phyloP scores from a whole-genome alignment of 768 basidiomycete species.

The Pholiota microspora region DNA sequence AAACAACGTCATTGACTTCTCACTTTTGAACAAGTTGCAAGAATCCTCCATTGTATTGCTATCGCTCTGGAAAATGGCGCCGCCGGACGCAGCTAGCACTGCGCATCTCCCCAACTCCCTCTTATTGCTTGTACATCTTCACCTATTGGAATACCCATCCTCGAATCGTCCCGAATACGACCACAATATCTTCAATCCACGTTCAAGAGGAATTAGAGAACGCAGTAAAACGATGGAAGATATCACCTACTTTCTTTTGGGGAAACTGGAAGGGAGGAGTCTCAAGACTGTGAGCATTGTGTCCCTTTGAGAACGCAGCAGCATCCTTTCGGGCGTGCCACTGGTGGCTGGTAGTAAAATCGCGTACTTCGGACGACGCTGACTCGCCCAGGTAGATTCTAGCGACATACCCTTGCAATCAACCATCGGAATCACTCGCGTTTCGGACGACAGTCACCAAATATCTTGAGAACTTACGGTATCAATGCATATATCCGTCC shows the following conservation, averaged over 20 bases:
- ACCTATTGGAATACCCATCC: slow-evolving; percentile 49
- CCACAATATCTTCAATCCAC: slow-evolving; percentile 44
- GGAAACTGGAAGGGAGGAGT: slow-evolving; percentile 38
- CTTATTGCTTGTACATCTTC: slow-evolving; percentile 50
- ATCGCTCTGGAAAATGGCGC: neutral
- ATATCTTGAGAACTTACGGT: slow-evolving; percentile 47
- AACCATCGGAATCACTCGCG: slow-evolving; percentile 49
- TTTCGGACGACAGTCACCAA: slow-evolving; percentile 51
- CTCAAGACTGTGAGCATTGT: slow-evolving; percentile 24
- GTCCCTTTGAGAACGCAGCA: no score
- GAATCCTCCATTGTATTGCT: neutral
- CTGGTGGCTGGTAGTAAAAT: no score
- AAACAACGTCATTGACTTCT: no score
- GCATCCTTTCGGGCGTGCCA: no score
- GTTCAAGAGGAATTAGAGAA: slow-evolving; percentile 45
- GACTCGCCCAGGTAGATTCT: slow-evolving; percentile 35
- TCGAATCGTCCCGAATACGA: slow-evolving; percentile 49
- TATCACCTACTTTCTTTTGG: slow-evolving; percentile 46
- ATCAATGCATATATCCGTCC: slow-evolving; percentile 28
- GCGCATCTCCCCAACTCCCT: slow-evolving; percentile 36
- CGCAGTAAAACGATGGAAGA: slow-evolving; percentile 53
- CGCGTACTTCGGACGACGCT: no score
- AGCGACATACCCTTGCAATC: slow-evolving; percentile 48
- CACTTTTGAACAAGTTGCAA: no score
- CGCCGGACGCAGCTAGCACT: neutral